Conservation (phyloP, 2,329 filamentous ascomycete genomes). For the Xylaria sp. region DNA sequence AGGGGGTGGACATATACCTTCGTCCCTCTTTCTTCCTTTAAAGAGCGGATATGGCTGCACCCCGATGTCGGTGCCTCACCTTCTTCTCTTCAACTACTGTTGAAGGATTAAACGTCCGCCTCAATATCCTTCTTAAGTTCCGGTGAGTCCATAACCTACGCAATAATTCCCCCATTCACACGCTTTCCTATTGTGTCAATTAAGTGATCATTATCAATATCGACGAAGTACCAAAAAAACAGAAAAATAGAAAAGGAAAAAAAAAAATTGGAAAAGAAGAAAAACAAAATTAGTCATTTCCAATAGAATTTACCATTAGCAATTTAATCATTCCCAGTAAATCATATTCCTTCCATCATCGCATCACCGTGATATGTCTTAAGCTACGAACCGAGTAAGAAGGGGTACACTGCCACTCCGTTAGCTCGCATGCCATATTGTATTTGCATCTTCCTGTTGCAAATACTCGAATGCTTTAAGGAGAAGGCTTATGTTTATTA, state of each 20-base stretch:
- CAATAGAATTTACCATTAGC: not conserved
- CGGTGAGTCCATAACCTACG: not conserved
- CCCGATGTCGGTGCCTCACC: not conserved
- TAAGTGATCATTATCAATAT: not conserved
- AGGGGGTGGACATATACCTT: constrained; percentile 16
- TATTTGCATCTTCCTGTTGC: too few relatives aligned
- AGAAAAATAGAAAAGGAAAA: too few relatives aligned
- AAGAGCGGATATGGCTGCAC: not conserved
- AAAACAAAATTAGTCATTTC: not conserved
- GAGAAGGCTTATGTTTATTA: too few relatives aligned
- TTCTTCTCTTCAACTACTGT: not conserved
- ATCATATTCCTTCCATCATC: too few relatives aligned
- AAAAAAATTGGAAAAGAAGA: not conserved
- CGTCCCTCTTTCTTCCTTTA: not conserved
- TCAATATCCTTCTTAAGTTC: not conserved
- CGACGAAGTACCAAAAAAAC: not conserved
- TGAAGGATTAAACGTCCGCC: not conserved
- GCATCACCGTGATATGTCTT: too few relatives aligned
- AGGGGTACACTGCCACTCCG: too few relatives aligned
- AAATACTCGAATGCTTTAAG: too few relatives aligned
- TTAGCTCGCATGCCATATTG: not conserved
- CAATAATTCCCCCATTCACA: not conserved
- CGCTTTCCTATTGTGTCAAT: not conserved
- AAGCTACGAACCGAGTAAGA: too few relatives aligned
- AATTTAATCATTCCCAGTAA: not conserved